Evolutionary conservation across 306 rosid species (phyloP).

Genomic region (Mucuna pruriens): DNA sequence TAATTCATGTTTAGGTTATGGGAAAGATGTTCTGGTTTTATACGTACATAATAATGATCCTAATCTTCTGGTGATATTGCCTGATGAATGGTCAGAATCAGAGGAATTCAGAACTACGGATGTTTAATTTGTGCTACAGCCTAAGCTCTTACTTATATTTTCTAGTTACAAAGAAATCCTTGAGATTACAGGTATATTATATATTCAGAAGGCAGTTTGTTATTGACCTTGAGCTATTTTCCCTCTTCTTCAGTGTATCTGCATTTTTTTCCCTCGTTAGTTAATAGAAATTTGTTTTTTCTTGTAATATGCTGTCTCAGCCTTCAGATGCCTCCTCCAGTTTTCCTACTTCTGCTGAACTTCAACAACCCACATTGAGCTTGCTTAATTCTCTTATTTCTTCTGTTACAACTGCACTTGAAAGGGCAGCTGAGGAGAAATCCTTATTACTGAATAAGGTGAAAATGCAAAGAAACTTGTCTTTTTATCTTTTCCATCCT

Average conservation of each 20-base stretch:
- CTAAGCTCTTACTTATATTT: conserved; percentile 87
- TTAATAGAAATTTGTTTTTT: conserved; percentile 2
- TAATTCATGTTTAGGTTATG: conserved; percentile 3
- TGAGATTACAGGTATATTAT: conserved; percentile 78
- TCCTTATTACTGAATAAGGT: conserved; percentile 81
- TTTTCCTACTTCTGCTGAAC: conserved; percentile 57
- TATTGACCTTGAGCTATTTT: conserved; percentile 6
- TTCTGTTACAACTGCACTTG: conserved; percentile 71
- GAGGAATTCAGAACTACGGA: conserved; percentile 74
- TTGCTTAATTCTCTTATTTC: conserved; percentile 72
- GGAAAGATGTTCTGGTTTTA: background rate
- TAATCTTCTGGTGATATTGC: conserved; percentile 27
- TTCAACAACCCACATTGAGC: conserved; percentile 77
- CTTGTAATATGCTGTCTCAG: conserved; percentile 50
- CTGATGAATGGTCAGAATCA: conserved; percentile 59
- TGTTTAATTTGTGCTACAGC: conserved; percentile 79
- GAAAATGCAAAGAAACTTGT: conserved; percentile 10
- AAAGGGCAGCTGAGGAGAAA: conserved; percentile 91
- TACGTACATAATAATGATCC: conserved; percentile 1
- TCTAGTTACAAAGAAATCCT: conserved; percentile 80
- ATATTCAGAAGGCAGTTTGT: conserved; percentile 17
- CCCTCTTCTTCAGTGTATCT: conserved; percentile 3
- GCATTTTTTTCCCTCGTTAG: background rate
- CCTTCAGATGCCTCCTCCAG: conserved; percentile 55
- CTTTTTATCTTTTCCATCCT: background rate